Base-by-base conservation (phyloP, 176 grass and related monocot genomes). In the Typha latifolia region DNA sequence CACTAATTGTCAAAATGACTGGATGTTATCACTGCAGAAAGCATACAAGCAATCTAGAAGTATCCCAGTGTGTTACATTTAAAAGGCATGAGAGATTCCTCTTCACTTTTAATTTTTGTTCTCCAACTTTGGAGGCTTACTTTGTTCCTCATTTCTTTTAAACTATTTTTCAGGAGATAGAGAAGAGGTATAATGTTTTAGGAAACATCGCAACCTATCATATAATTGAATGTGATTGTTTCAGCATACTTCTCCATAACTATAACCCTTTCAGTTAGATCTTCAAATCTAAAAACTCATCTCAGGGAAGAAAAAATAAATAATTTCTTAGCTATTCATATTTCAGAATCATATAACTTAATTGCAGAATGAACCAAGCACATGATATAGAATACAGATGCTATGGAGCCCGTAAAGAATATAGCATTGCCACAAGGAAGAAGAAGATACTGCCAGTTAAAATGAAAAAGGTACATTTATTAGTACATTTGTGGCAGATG, bases 401-500 rank as follows among this genome's bases (percentile, higher is more conserved):
- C 5, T 43, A 9, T 43, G 1, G 37, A 43, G 37, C 37, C 37
- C 5, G 0, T 43, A 43, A 43, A 43, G 10, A 6, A 43, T 9
- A 43, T 43, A 43, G 10, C 37, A 43, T 43, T 43, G 37, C 37
- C 8, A 43, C 27, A 29, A 29, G 27, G 27, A 29, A 29, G 27
- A 43, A 43, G 37, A 43, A 43, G 37, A 43, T 43, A 43, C 37
- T 43, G 37, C 37, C 9, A 43, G 8, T 43, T 43, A 9, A 10
- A 43, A 48, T 59, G 66, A 56, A 61, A 49, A 76, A 57, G 15
- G 11, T 55, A 68, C 63, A 77, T 61, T 77, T 77, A 67, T 77
- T 77, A 57, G 48, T 26, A 77, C 64, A 68, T 43, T 1, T 43
- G 37, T 43, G 37, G 37, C 37, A 43, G 37, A 22, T 22, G n/a